Evolutionary conservation across 1,139 yeast species (phyloP).

Genomic region (Sugiyamaella xylanicola): DNA sequence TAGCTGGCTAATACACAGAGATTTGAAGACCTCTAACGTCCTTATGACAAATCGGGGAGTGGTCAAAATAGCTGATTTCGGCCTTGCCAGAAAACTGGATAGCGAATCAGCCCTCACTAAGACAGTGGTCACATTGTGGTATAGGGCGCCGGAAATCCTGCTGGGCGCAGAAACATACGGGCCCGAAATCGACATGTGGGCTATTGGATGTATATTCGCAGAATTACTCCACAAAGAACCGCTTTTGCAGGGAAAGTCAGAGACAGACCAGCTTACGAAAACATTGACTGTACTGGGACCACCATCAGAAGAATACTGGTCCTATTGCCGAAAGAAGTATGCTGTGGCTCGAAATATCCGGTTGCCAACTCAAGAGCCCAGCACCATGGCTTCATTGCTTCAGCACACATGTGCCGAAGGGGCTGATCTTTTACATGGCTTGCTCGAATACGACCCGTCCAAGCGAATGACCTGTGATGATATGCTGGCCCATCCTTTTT

Average conservation of each 20-base stretch:
- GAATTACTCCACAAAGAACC: conserved; percentile 89
- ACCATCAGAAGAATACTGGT: conserved; percentile 71
- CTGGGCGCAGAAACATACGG: conserved; percentile 69
- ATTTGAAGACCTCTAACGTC: conserved; percentile 67
- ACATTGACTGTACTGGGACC: conserved; percentile 82
- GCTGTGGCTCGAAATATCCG: conserved; percentile 29
- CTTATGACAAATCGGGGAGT: conserved; percentile 55
- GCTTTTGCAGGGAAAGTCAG: conserved; percentile 85
- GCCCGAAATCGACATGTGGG: conserved; percentile 94
- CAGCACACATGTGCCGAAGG: conserved; percentile 54
- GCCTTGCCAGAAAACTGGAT: conserved; percentile 45
- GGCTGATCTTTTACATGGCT: conserved; percentile 60
- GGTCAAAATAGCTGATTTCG: conserved; percentile 62
- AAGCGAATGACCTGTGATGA: conserved; percentile 60
- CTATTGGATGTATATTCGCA: conserved; percentile 93
- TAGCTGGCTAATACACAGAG: conserved; percentile 61
- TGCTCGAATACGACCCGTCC: conserved; percentile 68
- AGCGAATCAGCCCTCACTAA: conserved; percentile 28
- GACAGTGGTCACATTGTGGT: conserved; percentile 59
- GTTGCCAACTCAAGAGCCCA: conserved; percentile 21
- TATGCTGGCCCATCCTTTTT: conserved; percentile 68
- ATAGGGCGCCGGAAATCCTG: conserved; percentile 96
- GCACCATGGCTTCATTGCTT: conserved; percentile 16
- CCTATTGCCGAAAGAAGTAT: conserved; percentile 24
- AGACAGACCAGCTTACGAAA: conserved; percentile 87